These are phyloP conservation scores for Orbilia quercus DNA, from an alignment of 2,329 filamentous ascomycete genomes.

Conservation along the genomic window DNA sequence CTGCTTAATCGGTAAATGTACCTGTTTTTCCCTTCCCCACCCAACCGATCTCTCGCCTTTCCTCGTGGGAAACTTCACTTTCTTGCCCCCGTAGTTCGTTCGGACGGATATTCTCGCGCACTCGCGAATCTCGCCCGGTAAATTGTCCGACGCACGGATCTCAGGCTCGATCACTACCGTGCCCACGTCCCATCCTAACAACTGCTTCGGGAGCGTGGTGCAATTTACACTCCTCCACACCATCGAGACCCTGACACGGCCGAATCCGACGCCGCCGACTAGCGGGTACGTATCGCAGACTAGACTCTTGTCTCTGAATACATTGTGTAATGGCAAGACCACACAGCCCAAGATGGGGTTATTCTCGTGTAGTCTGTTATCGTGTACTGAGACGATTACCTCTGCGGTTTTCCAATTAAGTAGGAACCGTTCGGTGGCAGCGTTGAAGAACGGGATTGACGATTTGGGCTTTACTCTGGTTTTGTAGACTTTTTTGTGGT, in stretches of 20 bases:
- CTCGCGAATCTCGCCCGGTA: conserved; percentile 24
- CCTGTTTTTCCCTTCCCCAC: conserved; percentile 24
- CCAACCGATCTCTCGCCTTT: neutral
- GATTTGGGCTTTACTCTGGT: conserved; percentile 82
- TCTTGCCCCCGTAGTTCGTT: conserved; percentile 18
- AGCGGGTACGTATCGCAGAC: conserved; percentile 75
- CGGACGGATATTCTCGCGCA: conserved; percentile 22
- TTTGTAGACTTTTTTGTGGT: conserved; percentile 76
- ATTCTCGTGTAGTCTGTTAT: conserved; percentile 75
- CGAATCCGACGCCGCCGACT: conserved; percentile 78
- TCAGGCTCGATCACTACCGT: conserved; percentile 68
- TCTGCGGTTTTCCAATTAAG: conserved; percentile 75
- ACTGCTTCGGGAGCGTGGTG: conserved; percentile 66
- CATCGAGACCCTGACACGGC: conserved; percentile 75
- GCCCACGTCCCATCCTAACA: conserved; percentile 76
- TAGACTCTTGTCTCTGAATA: conserved; percentile 74
- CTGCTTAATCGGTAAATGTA: conserved; percentile 69
- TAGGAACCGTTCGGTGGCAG: conserved; percentile 78
- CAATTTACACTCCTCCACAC: conserved; percentile 77
- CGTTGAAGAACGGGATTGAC: conserved; percentile 81
- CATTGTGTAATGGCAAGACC: conserved; percentile 72
- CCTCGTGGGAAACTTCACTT: conserved; percentile 29
- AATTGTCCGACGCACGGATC: conserved; percentile 16
- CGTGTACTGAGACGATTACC: conserved; percentile 75
- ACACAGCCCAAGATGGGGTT: conserved; percentile 77